phyloP scores from a whole-genome alignment of 495 filamentous ascomycete species.

The Podospora pseudopauciseta region DNA sequence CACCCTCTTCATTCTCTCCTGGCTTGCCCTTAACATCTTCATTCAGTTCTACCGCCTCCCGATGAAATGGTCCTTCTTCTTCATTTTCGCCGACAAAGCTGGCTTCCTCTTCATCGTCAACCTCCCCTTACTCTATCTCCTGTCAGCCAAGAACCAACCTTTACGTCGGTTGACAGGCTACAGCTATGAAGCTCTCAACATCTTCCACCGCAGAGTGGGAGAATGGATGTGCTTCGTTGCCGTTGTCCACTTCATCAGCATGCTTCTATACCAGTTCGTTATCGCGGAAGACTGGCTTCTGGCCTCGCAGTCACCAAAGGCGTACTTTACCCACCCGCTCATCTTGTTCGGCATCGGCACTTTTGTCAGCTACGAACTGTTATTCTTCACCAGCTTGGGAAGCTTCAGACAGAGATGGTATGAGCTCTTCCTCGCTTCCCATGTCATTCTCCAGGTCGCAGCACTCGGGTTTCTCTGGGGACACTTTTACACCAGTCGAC shows the following conservation, averaged over 20 bases:
- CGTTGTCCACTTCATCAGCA: conserved; percentile 37
- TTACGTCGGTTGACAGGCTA: conserved; percentile 55
- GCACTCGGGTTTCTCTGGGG: conserved; percentile 54
- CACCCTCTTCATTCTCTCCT: conserved; percentile 46
- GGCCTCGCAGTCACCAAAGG: conserved; percentile 13
- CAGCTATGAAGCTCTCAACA: conserved; percentile 62
- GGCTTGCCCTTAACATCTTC: conserved; percentile 54
- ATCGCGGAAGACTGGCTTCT: conserved; percentile 26
- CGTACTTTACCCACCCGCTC: conserved; percentile 33
- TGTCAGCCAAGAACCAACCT: conserved; percentile 62
- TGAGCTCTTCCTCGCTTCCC: conserved; percentile 32
- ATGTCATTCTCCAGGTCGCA: conserved; percentile 51
- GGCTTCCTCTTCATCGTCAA: conserved; percentile 53
- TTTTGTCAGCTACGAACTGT: conserved; percentile 55
- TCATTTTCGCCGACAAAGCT: conserved; percentile 54
- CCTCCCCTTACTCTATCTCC: conserved; percentile 57
- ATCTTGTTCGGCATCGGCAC: conserved; percentile 37
- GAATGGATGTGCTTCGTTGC: conserved; percentile 34
- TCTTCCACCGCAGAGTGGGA: conserved; percentile 48
- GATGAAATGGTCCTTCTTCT: conserved; percentile 43
- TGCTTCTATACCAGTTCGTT: conserved; percentile 43
- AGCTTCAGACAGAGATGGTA: conserved; percentile 31
- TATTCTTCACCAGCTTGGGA: conserved; percentile 44
- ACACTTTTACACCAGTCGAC: conserved; percentile 41
- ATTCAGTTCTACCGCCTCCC: conserved; percentile 50